Base-by-base conservation (phyloP, 139 green algal species). In the Yamagishiella unicocca region DNA sequence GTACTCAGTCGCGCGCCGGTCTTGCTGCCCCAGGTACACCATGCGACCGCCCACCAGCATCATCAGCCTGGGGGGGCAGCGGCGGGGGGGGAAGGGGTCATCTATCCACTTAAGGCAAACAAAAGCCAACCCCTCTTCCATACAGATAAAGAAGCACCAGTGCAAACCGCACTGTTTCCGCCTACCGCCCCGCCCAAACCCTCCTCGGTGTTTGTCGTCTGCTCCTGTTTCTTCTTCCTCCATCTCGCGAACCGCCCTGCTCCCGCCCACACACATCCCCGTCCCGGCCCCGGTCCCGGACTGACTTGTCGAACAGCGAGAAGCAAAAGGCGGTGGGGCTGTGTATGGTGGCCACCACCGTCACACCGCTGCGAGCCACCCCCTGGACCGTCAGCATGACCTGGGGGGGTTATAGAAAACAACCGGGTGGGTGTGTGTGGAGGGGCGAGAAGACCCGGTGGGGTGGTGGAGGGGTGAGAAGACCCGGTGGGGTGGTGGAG, bases 331-430 rank as follows among this genome's bases (percentile, higher is more conserved):
- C 88, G 0, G 93, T 91, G 29, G 95, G 95, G 25, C 84, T 93
- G 88, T 97, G 95, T 80, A 97, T 95, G 85, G 94, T 97, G 58
- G 91, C 85, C 22, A 88, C 84, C 22, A 95, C 91, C 45, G 95
- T 96, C 38, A 96, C 92, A 66, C 90, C 90, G 45, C 78, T 73
- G 42, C 45, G 19, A 0, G 68, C 82, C 38, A 93, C 74, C 0
- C 35, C 22, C n/a, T 72, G 54, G 3, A 58, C 53, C 19, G 75
- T 54, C 29, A 71, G 37, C 77, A 84, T 73, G 1, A 72, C 53
- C 53, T 70, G 17, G n/a, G n/a, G n/a, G n/a, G n/a, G n/a, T n/a
- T n/a, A n/a, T n/a, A n/a, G n/a, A n/a, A n/a, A n/a, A n/a, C n/a
- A n/a, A n/a, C n/a, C n/a, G n/a, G n/a, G n/a, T n/a, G n/a, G n/a